phyloP scores from a whole-genome alignment of 2,329 filamentous ascomycete genomes.

The Emmonsiellopsis sp. region DNA sequence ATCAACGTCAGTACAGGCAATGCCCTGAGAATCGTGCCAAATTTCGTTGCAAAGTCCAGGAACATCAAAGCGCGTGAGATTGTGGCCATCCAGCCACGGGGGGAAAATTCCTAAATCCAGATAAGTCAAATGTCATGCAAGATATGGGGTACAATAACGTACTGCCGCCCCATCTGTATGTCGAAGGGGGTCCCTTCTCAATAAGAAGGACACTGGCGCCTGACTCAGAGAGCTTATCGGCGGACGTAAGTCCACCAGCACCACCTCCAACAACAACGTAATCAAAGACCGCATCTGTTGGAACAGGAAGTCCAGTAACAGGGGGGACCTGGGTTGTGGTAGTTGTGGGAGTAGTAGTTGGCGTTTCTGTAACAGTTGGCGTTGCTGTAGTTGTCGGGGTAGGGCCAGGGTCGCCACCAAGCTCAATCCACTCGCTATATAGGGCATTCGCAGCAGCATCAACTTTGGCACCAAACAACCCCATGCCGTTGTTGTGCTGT shows the following conservation, averaged over 20 bases:
- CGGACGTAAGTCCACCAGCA: constrained; percentile 46
- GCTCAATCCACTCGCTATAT: constrained; percentile 23
- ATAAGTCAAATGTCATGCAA: constrained; percentile 12
- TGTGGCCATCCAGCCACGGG: constrained; percentile 52
- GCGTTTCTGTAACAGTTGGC: constrained; percentile 16
- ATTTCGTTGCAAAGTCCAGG: constrained; percentile 65
- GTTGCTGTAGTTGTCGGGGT: constrained; percentile 19
- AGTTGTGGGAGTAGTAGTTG: constrained; percentile 16
- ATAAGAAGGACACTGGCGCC: constrained; percentile 58
- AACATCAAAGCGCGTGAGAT: constrained; percentile 62
- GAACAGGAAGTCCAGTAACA: constrained; percentile 16
- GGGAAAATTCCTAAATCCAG: constrained; percentile 43
- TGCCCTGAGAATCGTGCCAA: constrained; percentile 53
- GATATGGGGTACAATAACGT: constrained; percentile 10
- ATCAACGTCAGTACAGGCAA: constrained; percentile 61
- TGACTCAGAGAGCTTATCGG: constrained; percentile 53
- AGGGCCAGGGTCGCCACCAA: constrained; percentile 15
- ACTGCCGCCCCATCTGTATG: constrained; percentile 54
- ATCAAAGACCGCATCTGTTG: constrained; percentile 18
- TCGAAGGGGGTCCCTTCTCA: constrained; percentile 53
- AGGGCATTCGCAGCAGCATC: constrained; percentile 34
- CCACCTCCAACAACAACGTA: constrained; percentile 40
- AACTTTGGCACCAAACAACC: constrained; percentile 43
- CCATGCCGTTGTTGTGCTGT: constrained; percentile 49
- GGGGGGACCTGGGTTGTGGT: background rate